These are phyloP conservation scores for Tillandsia fasciculata DNA, from an alignment of 176 grass and related monocot species.

Conservation along the genomic window DNA sequence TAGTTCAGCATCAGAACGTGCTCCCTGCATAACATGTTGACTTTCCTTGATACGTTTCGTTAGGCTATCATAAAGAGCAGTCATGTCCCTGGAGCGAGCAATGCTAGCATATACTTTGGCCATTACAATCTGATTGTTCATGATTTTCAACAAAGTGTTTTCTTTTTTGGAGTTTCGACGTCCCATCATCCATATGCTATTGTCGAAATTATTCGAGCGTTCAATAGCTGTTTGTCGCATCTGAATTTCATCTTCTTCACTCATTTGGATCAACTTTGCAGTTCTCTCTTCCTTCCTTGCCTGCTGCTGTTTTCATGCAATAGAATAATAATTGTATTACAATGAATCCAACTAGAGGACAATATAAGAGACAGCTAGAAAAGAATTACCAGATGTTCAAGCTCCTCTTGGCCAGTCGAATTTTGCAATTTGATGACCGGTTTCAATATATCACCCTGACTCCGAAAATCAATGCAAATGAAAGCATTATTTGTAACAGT, in stretches of 20 bases:
- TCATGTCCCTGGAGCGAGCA: constrained; percentile 10
- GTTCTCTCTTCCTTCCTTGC: constrained; percentile 2
- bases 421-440: background rate
- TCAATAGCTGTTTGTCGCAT: constrained; percentile 20
- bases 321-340: background rate
- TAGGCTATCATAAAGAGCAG: constrained; percentile 1
- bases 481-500: background rate
- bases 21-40: constrained; percentile 7
- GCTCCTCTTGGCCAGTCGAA: background rate
- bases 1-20: constrained; percentile 23
- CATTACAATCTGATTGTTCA: constrained; percentile 27
- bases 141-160: constrained; percentile 19
- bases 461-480: background rate
- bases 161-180: constrained; percentile 7
- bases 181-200: constrained; percentile 22
- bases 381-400: background rate
- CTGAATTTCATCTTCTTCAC: constrained; percentile 15
- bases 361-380: background rate
- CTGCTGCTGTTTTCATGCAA: constrained; percentile 13
- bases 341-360: background rate
- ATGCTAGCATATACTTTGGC: constrained; percentile 23
- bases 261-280: constrained; percentile 10
- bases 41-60: constrained; percentile 16
- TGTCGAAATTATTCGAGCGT: constrained; percentile 15
- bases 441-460: background rate